Evolutionary conservation across 1,284 basidiomycete species (phyloP), one percentile per base, ranked within the genome.

Genomic region (Trichosporon faecale): DNA sequence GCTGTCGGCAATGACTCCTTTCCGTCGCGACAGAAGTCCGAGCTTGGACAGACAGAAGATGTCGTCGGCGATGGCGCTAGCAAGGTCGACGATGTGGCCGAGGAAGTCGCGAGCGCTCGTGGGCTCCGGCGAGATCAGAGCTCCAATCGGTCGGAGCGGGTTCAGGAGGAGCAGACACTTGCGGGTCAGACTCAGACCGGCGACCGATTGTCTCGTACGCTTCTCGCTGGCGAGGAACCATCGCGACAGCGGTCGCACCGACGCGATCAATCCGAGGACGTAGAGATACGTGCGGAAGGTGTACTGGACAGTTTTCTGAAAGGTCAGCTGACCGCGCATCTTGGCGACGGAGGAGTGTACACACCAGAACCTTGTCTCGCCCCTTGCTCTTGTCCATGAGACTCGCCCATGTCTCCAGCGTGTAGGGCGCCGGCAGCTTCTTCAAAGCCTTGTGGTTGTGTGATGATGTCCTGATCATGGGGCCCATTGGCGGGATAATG

Each of bases 101-200:
- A 82, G 63, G 49, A 82, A 70, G 11, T 74, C 74, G 2, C 76
- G 70, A 21, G 81, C 77, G 11, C 79, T 78, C n/a, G 78, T 79
- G 0, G 81, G 81, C 29, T 75, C 70, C 0, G 79, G 76, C 2
- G 79, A 80, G 11, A 82, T 69, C 12, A 82, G 78, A 29, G 77
- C 74, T 27, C 76, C 75, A 6, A 78, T 72, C 9, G 81, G 79
- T 49, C 79, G 81, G 25, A 82, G 72, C 23, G 81, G 80, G 61
- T 79, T 80, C 65, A 80, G 72, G 29, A 82, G 79, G 21, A 82
- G 75, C 5, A 82, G 74, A 67, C 81, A 82, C 77, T 82, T 82
- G 52, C 80, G 74, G 11, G 81, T 81, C 5, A 81, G 71, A 40
- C 77, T 78, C 14, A 82, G 73, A 11, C 76, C 75, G 0, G 76